phyloP scores from a whole-genome alignment of 2,329 filamentous ascomycete genomes.

The Davidsoniella australis region DNA sequence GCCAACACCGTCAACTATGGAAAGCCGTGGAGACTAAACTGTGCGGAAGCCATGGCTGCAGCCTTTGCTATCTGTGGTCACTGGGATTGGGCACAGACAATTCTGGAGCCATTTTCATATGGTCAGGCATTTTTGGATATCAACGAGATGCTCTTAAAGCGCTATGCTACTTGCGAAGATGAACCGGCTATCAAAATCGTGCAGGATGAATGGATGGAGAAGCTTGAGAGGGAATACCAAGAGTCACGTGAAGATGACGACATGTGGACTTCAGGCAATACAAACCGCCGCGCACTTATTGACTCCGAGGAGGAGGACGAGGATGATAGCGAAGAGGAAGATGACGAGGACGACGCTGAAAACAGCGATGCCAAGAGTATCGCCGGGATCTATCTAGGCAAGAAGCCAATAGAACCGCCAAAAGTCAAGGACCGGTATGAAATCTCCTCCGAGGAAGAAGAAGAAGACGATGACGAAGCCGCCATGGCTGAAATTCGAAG shows the following conservation, averaged over 20 bases:
- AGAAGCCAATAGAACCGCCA: constrained; percentile 25
- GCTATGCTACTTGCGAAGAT: constrained; percentile 68
- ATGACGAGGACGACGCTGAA: constrained; percentile 27
- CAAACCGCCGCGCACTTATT: constrained; percentile 45
- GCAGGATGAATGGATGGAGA: constrained; percentile 74
- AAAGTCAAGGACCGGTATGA: constrained; percentile 45
- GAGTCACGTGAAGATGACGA: constrained; percentile 62
- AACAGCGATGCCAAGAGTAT: constrained; percentile 28
- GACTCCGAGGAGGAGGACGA: constrained; percentile 40
- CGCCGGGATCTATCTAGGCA: constrained; percentile 45
- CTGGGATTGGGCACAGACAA: constrained; percentile 72
- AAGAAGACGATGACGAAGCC: constrained; percentile 64
- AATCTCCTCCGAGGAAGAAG: constrained; percentile 65
- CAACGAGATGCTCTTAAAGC: constrained; percentile 64
- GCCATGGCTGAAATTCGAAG: constrained; percentile 86
- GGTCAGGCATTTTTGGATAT: constrained; percentile 80
- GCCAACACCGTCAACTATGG: constrained; percentile 97
- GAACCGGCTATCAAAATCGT: constrained; percentile 70
- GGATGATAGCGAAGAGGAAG: constrained; percentile 31
- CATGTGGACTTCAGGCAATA: constrained; percentile 82
- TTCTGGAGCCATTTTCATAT: constrained; percentile 74
- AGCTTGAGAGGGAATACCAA: constrained; percentile 76
- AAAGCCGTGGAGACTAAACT: constrained; percentile 86
- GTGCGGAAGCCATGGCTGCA: constrained; percentile 83
- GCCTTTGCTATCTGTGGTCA: constrained; percentile 89